Evolutionary conservation across 805 yeast genomes (phyloP).

Genomic region (Saturnispora kantuleensis): DNA sequence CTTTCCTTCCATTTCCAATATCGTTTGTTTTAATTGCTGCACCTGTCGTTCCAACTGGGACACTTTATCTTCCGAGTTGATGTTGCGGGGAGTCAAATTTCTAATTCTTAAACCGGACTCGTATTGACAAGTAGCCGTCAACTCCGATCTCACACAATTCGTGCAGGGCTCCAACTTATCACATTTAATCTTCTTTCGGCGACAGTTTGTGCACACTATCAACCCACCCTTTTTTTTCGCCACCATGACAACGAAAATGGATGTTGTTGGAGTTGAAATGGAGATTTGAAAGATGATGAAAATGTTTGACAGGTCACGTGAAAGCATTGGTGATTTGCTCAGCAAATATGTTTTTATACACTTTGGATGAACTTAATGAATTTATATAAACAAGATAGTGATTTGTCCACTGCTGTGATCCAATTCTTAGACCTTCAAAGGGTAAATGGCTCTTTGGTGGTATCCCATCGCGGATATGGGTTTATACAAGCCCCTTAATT

Average conservation of each 20-base stretch:
- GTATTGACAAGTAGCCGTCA: constrained; percentile 7
- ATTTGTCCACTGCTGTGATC: too few relatives aligned
- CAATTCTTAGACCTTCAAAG: too few relatives aligned
- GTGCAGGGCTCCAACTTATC: constrained; percentile 12
- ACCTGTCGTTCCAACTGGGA: neutral
- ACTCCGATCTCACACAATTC: constrained; percentile 9
- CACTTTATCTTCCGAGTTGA: neutral
- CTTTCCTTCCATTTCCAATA: neutral
- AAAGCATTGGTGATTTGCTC: too few relatives aligned
- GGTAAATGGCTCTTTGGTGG: neutral
- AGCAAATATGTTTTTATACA: too few relatives aligned
- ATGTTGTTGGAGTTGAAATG: too few relatives aligned
- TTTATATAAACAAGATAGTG: too few relatives aligned
- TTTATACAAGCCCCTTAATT: neutral
- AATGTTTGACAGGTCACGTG: too few relatives aligned
- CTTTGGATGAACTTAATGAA: neutral
- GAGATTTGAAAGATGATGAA: too few relatives aligned
- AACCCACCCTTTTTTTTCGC: constrained; percentile 10
- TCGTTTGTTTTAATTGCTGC: neutral
- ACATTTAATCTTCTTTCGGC: constrained; percentile 13
- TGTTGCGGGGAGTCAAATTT: neutral
- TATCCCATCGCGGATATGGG: neutral
- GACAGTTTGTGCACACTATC: constrained; percentile 11
- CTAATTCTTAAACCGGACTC: neutral
- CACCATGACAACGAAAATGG: too few relatives aligned